Evolutionary conservation across 345 rosid genomes (phyloP), one percentile per base, ranked within the genome.

Genomic region (Microthlaspi erraticum): DNA sequence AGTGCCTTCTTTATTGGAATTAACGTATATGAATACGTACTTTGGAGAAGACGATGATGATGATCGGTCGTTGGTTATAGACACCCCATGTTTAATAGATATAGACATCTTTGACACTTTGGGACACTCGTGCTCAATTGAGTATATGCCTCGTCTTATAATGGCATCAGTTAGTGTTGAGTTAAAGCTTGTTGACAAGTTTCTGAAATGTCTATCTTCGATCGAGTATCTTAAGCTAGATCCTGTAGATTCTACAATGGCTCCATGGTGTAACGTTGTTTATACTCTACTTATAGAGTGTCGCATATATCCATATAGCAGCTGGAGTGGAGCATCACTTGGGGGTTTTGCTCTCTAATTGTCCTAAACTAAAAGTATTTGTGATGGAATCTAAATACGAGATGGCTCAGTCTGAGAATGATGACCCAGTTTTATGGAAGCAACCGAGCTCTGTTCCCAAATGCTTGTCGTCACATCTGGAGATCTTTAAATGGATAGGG

Each of bases 281-380:
- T 62, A 29, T 42, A 11, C 67, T 62, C 67, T 6, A 11, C 67
- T 62, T 62, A 62, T 0, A 33, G 17, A 31, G 31, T 45, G 54
- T 46, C 2, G 1, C 6, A 9, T 60, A 26, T 0, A 0, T 13
- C n/a, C 3, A 60, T n/a, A 2, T 23, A 1, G 5, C n/a, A 3
- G 13, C 8, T 45, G 13, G 17, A 33, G 31, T 46, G 32, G 29
- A 45, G 34, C 68, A 32, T 48, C 68, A 46, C 68, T 64, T 45
- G 16, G 10, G n/a, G 43, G 41, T 32, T 63, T 33, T 63, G 1
- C 55, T 63, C 54, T 45, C 55, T 45, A 63, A 33, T 18, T 64
- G 19, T 46, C n/a, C 54, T 16, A 46, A 46, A 18, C 54, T 63
- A 10, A 46, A 32, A 17, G 17, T 10, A 3, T 18, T 45, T 17